These are phyloP conservation scores for Schwanniomyces vanrijiae DNA, from an alignment of 805 yeast species.

Conservation along the genomic window DNA sequence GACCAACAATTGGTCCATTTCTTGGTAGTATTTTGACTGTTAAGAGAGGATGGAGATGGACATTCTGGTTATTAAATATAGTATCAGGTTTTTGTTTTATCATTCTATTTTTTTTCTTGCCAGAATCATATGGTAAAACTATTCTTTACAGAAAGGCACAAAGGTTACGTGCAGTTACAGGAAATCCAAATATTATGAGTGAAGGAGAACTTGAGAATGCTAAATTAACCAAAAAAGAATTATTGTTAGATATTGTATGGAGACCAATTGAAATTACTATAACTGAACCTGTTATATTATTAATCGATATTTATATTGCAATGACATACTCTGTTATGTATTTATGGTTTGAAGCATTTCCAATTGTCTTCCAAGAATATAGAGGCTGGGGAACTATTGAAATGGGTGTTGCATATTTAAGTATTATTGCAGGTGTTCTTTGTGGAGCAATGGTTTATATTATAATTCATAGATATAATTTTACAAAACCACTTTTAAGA, in stretches of 20 bases:
- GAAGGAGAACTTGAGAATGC: constrained; percentile 34
- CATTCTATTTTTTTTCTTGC: constrained; percentile 34
- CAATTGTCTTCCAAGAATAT: constrained; percentile 48
- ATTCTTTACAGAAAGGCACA: constrained; percentile 43
- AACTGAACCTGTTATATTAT: constrained; percentile 57
- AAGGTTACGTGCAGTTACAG: constrained; percentile 43
- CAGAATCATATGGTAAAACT: constrained; percentile 45
- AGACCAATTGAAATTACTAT: constrained; percentile 51
- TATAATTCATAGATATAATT: constrained; percentile 16
- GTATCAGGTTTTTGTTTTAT: constrained; percentile 16
- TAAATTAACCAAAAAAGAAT: constrained; percentile 3
- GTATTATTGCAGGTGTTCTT: constrained; percentile 44
- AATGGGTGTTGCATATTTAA: constrained; percentile 48
- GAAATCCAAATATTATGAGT: constrained; percentile 38
- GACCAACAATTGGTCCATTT: constrained; percentile 55
- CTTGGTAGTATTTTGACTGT: constrained; percentile 48
- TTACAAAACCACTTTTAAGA: constrained; percentile 13
- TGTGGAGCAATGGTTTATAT: constrained; percentile 39
- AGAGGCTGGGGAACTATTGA: constrained; percentile 50
- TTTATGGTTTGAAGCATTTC: constrained; percentile 61
- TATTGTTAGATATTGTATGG: constrained; percentile 33
- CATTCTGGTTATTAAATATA: constrained; percentile 48
- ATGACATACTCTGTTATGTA: constrained; percentile 54
- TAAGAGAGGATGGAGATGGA: constrained; percentile 47
- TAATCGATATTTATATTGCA: constrained; percentile 52